A percentile compares a stretch with the other conserved stretches of the same genome.
These are phyloP conservation scores for Linnemannia hyalina DNA, from an alignment of 192 early-diverging fungal genomes.

Conservation along the genomic window DNA sequence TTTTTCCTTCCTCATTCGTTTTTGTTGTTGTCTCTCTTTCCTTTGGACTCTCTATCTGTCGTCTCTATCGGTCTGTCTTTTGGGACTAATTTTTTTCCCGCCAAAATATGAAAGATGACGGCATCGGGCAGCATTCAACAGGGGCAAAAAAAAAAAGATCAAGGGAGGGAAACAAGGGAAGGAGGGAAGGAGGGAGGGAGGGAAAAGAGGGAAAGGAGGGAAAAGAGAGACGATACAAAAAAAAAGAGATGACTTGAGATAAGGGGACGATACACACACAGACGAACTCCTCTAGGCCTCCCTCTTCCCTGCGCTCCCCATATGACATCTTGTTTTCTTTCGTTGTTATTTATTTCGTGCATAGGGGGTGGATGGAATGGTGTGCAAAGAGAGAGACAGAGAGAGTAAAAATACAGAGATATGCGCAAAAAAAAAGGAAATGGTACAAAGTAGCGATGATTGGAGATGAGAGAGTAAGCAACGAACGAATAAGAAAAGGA, in stretches of 20 bases:
- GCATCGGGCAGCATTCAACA: neutral
- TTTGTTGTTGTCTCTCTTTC: neutral
- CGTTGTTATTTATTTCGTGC: too few relatives aligned
- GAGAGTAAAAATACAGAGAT: neutral
- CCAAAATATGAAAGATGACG: slow-evolving; percentile 7
- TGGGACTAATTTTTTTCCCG: slow-evolving; percentile 23
- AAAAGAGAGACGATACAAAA: neutral
- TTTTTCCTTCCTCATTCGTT: neutral
- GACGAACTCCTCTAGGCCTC: too few relatives aligned
- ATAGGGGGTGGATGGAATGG: too few relatives aligned
- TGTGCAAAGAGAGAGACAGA: neutral
- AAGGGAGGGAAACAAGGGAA: neutral
- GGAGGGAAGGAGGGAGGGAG: neutral
- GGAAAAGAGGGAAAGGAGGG: too few relatives aligned
- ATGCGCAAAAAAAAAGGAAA: neutral
- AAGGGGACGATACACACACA: too few relatives aligned
- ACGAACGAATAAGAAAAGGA: too few relatives aligned
- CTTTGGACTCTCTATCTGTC: neutral
- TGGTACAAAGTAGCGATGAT: neutral
- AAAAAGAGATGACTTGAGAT: neutral
- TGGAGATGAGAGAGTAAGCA: neutral
- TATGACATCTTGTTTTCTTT: too few relatives aligned
- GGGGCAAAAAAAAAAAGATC: neutral
- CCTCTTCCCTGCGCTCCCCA: too few relatives aligned
- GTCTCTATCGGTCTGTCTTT: too few relatives aligned